Evolutionary conservation across 2,329 filamentous ascomycete genomes (phyloP), one percentile per base, ranked within the genome.

Genomic region (Parastagonospora avenae): DNA sequence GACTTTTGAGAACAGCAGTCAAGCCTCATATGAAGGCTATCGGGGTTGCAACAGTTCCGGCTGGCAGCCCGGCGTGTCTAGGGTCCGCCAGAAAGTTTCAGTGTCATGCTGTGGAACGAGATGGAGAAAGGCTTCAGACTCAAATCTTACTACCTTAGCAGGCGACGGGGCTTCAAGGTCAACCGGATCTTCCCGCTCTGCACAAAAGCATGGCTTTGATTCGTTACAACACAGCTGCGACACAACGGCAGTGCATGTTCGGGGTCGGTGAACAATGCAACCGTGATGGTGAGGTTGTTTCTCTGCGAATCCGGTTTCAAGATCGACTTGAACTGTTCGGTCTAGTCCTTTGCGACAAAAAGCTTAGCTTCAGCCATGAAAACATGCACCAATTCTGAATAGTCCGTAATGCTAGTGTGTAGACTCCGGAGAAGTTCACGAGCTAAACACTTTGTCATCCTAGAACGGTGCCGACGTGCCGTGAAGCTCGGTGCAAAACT

Each of bases 221-320:
- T 57, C 50, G 49, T 33, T 46, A 39, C 33, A 53, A 46, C 49
- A 52, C 48, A 44, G 48, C 24, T 39, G 38, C 42, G 29, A 50
- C 53, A 52, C 52, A 48, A 42, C 52, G 42, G 27, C 52, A 45
- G 55, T 55, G 57, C 55, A 57, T 30, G 33, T 57, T 46, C 57
- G 48, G 57, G 56, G 49, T 65, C 68, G 67, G 68, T 52, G 55
- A 62, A 50, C 46, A 32, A 24, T 39, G 42, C 27, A 50, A 36
- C 59, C 62, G 63, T 52, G 50, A 58, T 63, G 59, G 59, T 52
- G 47, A 38, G 35, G 39, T 57, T 52, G 51, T 55, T 51, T 59
- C 54, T 57, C 62, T 60, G 44, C 64, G 54, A 40, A 48, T 48
- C 45, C 47, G 32, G 69, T 72, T 72, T 72, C 66, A 67, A 58